Evolutionary conservation across 1,284 basidiomycete genomes (phyloP), one percentile per base, ranked within the genome.

Genomic region (Naganishia sp.): DNA sequence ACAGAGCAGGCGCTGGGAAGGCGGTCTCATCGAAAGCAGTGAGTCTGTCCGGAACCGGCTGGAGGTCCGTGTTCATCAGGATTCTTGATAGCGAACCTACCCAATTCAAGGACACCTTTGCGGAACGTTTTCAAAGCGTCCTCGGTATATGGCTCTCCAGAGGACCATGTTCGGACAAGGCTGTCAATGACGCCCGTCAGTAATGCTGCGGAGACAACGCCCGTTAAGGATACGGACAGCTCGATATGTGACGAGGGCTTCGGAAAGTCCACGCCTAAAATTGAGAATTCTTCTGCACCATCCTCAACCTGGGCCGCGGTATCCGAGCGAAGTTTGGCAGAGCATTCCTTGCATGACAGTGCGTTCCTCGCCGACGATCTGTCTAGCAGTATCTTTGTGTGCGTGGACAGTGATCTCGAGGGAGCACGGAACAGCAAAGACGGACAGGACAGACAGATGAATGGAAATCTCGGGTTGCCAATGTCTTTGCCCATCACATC

Each of bases 1-100:
- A 42, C 43, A 49, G 31, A 54, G 59, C 39, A 61, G 59, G 45
- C 28, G 44, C 25, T 66, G 64, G 64, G 55, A 53, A 28, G 55
- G 57, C n/a, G 64, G 64, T 5, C 53, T 66, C 18, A 21, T 46
- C 4, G 42, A 59, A 42, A 52, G 46, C 43, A 45, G 64, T 66
- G n/a, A 66, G 64, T 45, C 6, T 18, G 36, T 33, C 7, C 18
- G 16, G 3, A 2, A 6, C 25, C 15, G 18, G 16, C 21, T 44
- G 6, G 59, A 52, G 1, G 21, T 28, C 21, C 21, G 36, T 10
- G 28, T 10, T 43, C 59, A 3, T 31, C 31, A 39, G 6, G 31
- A 23, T 5, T n/a, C 36, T 6, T 43, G 23, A 52, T 9, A 33
- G 28, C 18, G 13, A 43, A 44, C 11, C 13, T 48, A 33, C 15